These are phyloP conservation scores for Cucurbita ficifolia DNA, from an alignment of 306 rosid species.

Conservation along the genomic window DNA sequence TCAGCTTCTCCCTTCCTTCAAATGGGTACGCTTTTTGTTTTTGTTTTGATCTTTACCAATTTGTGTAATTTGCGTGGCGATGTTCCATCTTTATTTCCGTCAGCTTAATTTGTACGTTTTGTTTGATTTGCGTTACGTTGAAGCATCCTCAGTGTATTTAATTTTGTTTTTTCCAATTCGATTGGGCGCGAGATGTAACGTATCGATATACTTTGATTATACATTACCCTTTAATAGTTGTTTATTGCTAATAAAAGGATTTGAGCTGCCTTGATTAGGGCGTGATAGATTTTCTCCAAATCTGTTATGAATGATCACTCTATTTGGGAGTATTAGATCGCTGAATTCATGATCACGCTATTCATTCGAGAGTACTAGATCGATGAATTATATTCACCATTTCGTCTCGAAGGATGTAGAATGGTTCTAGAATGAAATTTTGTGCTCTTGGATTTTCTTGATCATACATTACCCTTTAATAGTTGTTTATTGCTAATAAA, in stretches of 20 bases:
- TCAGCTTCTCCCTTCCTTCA: neutral
- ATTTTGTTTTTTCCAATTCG: neutral
- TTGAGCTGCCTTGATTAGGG: neutral
- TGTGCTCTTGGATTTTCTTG: no score
- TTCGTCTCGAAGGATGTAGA: neutral
- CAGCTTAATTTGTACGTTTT: neutral
- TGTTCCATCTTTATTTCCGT: neutral
- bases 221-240: neutral
- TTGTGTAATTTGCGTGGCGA: neutral
- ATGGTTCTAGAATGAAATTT: neutral
- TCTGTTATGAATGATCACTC: neutral
- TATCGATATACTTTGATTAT: neutral
- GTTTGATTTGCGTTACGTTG: slow-evolving; percentile 3
- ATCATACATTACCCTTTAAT: no score
- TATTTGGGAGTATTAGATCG: slow-evolving; percentile 1
- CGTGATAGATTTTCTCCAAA: neutral
- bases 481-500: no score
- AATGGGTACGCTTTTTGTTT: neutral
- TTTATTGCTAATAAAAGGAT: neutral
- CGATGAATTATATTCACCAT: neutral
- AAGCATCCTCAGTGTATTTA: neutral
- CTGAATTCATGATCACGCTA: neutral
- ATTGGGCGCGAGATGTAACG: neutral
- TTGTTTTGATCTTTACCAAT: neutral
- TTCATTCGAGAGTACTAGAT: neutral